Base-by-base conservation (phyloP, 2,329 filamentous ascomycete genomes). In the Fusarium xyrophilum region DNA sequence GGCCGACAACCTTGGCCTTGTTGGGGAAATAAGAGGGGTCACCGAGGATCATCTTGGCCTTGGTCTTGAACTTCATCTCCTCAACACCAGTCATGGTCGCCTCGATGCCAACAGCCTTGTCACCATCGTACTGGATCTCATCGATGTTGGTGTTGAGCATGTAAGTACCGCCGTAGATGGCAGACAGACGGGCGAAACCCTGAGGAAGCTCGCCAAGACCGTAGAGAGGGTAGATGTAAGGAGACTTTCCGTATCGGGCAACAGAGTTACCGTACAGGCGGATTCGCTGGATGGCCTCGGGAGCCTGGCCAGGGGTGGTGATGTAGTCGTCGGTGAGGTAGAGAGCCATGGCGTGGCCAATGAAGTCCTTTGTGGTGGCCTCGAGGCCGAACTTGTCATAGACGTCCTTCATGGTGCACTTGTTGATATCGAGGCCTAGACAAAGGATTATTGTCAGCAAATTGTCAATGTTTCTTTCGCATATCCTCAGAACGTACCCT, bases 171-270 rank as follows among this genome's bases (percentile, higher is more conserved):
- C 96, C 96, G 78, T 99, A 98, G 82, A 99, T 98, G 79, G 96
- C 96, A 40, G 94, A 97, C 56, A 99, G 88, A 80, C 96, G 94
- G 68, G 96, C 96, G 76, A 99, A 99, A 63, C 95, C 95, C 82
- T 99, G 96, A 36, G 96, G 96, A 59, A 99, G 91, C 84, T 99
- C 96, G 78, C 92, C 96, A 51, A 99, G 89, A 67, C 96, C 96
- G 83, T 99, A 99, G 33, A 98, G 89, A 50, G 96, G 96, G 86
- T 99, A 99, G 84, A 99, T 98, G 85, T 98, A 99, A 46, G 96
- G 96, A 15, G 94, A 98, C 83, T 97, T 98, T 82, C 96, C 96
- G 82, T 98, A 98, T 68, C 95, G 89, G 54, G 94, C 93, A 82
- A 99, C 97, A 32, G 94, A 97, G 87, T 97, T 97, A 74, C 95